A percentile compares a stretch with the other conserved stretches of the same genome.
Conservation (phyloP, 2,329 filamentous ascomycete species). For the Trichoderma koningiopsis region DNA sequence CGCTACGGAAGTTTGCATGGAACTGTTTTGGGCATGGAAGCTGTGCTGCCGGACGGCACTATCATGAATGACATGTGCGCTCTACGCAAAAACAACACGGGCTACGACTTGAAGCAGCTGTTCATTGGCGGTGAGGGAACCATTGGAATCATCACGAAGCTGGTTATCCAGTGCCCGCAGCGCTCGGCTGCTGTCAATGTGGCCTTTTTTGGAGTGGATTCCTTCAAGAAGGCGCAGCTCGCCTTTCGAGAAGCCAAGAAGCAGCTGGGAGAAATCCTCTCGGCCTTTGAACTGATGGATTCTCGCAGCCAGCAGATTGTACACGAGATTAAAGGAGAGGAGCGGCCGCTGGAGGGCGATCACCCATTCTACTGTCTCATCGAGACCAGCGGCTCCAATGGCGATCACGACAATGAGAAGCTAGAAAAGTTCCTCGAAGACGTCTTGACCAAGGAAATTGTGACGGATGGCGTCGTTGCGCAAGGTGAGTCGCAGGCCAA, state of each 20-base stretch:
- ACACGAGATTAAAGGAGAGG: constrained; percentile 71
- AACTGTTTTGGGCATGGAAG: constrained; percentile 88
- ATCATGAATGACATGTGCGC: constrained; percentile 86
- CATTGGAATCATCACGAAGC: constrained; percentile 87
- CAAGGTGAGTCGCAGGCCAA: constrained; percentile 90
- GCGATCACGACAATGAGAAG: constrained; percentile 92
- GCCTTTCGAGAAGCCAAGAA: constrained; percentile 88
- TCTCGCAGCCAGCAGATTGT: constrained; percentile 78
- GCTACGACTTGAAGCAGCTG: constrained; percentile 94
- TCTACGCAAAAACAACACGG: constrained; percentile 97
- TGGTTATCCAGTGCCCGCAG: constrained; percentile 88
- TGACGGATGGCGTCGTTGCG: constrained; percentile 86
- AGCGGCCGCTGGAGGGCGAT: constrained; percentile 77
- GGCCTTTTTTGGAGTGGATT: constrained; percentile 88
- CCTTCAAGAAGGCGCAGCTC: constrained; percentile 82
- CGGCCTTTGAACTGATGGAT: constrained; percentile 98
- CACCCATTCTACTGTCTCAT: constrained; percentile 96
- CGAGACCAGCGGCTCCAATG: constrained; percentile 93
- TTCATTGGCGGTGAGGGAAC: constrained; percentile 97
- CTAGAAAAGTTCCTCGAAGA: constrained; percentile 87
- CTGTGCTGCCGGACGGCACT: constrained; percentile 89
- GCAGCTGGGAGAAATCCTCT: constrained; percentile 91
- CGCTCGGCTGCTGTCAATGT: constrained; percentile 88
- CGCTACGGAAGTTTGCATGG: constrained; percentile 95
- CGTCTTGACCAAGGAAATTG: constrained; percentile 85